These are phyloP conservation scores for Fusarium multiceps DNA, from an alignment of 2,329 filamentous ascomycete genomes.

Conservation along the genomic window DNA sequence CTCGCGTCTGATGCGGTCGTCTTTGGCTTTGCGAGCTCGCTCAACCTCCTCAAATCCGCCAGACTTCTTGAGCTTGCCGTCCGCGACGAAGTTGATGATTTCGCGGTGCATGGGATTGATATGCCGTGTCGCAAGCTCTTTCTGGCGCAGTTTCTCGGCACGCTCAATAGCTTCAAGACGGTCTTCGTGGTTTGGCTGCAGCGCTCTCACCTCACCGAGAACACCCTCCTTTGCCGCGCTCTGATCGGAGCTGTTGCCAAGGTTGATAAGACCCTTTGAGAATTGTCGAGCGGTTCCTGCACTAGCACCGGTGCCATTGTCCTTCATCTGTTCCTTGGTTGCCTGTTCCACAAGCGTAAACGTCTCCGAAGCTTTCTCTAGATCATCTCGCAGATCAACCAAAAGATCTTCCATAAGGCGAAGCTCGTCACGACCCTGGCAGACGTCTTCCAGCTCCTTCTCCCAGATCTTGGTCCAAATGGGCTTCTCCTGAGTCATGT, in stretches of 20 bases:
- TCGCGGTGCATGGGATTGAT: slow-evolving; percentile 86
- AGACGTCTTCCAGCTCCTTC: slow-evolving; percentile 94
- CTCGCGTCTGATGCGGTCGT: slow-evolving; percentile 86
- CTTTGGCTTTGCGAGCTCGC: slow-evolving; percentile 82
- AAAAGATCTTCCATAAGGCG: slow-evolving; percentile 97
- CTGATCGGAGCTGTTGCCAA: slow-evolving; percentile 72
- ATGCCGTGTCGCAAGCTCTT: slow-evolving; percentile 82
- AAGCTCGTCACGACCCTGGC: slow-evolving; percentile 92
- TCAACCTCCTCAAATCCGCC: slow-evolving; percentile 96
- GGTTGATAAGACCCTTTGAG: slow-evolving; percentile 64
- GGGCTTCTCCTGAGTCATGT: slow-evolving; percentile 90
- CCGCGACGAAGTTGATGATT: slow-evolving; percentile 83
- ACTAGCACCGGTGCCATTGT: slow-evolving; percentile 65
- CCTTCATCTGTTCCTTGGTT: slow-evolving; percentile 96
- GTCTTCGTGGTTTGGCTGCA: slow-evolving; percentile 94
- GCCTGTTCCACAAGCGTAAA: slow-evolving; percentile 96
- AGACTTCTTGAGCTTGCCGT: slow-evolving; percentile 94
- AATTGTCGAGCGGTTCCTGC: slow-evolving; percentile 66
- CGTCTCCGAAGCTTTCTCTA: slow-evolving; percentile 93
- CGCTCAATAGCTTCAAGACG: slow-evolving; percentile 95
- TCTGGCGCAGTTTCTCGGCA: slow-evolving; percentile 91
- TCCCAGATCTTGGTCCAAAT: slow-evolving; percentile 99
- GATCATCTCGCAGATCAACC: slow-evolving; percentile 90
- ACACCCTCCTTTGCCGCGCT: slow-evolving; percentile 89
- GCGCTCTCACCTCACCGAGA: slow-evolving; percentile 89